A percentile compares a stretch with the other conserved stretches of the same genome.
Conservation (phyloP, 169 alveolate genomes). For the Neospora caninum region DNA sequence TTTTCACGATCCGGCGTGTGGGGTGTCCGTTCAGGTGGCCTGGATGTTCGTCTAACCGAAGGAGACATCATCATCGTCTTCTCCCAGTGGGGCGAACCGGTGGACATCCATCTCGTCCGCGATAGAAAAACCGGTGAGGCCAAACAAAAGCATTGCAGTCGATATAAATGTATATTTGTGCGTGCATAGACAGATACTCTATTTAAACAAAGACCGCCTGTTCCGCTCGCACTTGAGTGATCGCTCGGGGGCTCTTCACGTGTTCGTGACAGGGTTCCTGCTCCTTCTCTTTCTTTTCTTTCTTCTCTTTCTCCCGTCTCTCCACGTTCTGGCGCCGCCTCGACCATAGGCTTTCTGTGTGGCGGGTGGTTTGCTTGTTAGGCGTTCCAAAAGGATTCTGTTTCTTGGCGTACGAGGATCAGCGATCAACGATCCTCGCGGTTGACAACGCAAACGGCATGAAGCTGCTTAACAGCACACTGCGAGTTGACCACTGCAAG, state of each 20-base stretch:
- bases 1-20: not conserved
- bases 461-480: slow-evolving; percentile 86
- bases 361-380: not conserved
- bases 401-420: slow-evolving; percentile 96
- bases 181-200: not conserved
- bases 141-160: not conserved
- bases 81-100: slow-evolving; percentile 97
- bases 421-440: slow-evolving; percentile 98
- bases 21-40: slow-evolving; percentile 84
- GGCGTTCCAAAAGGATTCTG: slow-evolving; percentile 93
- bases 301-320: not conserved
- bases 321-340: not conserved
- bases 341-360: not conserved
- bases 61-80: slow-evolving; percentile 97
- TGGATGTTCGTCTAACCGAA: slow-evolving; percentile 94
- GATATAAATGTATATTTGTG: not conserved
- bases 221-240: not conserved
- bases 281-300: not conserved
- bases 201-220: not conserved
- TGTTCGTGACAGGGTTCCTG: no score
- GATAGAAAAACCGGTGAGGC: slow-evolving; percentile 93
- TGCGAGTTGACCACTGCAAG: slow-evolving; percentile 96
- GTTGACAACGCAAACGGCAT: slow-evolving; percentile 98
- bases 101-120: slow-evolving; percentile 94
- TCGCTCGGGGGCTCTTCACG: no score